A percentile compares a stretch with the other conserved stretches of the same genome.
These are phyloP conservation scores for Podospora anserina DNA, from an alignment of 495 filamentous ascomycete genomes.

Conservation along the genomic window DNA sequence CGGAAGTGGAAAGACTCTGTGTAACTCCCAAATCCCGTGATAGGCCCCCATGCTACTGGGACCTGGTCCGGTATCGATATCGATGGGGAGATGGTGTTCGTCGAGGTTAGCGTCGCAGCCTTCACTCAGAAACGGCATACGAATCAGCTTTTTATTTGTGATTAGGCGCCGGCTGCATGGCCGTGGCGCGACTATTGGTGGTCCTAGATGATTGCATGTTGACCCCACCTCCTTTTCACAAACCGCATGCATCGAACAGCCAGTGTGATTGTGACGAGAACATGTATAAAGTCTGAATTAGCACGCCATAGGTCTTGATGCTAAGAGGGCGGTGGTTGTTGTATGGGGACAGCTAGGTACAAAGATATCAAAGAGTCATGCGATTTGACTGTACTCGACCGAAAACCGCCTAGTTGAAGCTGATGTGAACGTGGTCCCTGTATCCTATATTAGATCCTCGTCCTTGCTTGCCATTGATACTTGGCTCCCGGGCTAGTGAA, in stretches of 20 bases:
- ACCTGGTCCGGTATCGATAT: not conserved
- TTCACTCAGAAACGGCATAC: not conserved
- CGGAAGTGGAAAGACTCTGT: not conserved
- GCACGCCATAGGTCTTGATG: not conserved
- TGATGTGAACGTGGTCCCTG: conserved; percentile 17
- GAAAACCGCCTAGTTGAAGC: conserved; percentile 10
- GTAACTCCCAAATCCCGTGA: not conserved
- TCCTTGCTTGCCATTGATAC: not conserved
- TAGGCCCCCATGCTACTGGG: not conserved
- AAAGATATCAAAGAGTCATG: not conserved
- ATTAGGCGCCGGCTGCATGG: not conserved
- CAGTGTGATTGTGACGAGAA: not conserved
- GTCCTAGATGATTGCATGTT: not conserved
- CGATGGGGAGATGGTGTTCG: not conserved
- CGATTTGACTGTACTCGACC: too few species aligned
- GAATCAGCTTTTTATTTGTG: not conserved
- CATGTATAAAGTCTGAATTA: not conserved
- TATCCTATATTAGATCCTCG: not conserved
- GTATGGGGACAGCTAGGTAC: not conserved
- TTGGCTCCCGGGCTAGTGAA: too few species aligned
- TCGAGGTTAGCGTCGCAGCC: not conserved
- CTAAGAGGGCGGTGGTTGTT: not conserved
- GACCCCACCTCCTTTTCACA: not conserved
- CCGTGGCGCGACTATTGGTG: not conserved
- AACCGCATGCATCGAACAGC: not conserved